Percentiles rank a stretch among this genome's conserved stretches.
These are phyloP conservation scores for Solanum raphanifolium DNA, from an alignment of 257 asterid species.

Conservation along the genomic window DNA sequence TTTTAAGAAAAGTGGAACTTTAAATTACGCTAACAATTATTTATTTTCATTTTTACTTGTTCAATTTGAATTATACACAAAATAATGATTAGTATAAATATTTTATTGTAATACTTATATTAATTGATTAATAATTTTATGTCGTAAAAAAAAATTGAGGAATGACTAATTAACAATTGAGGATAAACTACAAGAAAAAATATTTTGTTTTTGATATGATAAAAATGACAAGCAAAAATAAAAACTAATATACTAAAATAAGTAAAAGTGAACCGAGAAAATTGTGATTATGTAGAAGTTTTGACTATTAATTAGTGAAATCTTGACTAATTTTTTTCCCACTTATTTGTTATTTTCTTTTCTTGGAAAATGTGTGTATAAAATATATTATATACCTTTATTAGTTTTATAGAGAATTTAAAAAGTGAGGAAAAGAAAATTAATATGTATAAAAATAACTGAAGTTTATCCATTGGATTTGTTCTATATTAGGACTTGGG, in stretches of 20 bases:
- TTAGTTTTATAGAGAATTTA: background rate
- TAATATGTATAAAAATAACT: background rate
- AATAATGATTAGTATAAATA: no score
- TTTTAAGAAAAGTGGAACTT: background rate
- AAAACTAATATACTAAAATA: no score
- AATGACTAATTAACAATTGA: no score
- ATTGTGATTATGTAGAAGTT: background rate
- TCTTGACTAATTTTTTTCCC: background rate
- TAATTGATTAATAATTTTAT: no score
- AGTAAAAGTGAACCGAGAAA: background rate
- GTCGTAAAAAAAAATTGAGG: no score
- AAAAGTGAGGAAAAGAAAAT: background rate
- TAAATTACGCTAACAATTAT: no score
- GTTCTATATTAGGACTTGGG: background rate
- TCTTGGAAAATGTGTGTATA: background rate
- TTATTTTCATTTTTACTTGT: no score
- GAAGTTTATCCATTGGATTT: background rate
- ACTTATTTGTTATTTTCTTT: background rate
- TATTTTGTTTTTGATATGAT: no score
- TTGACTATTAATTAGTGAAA: background rate
- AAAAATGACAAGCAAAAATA: no score
- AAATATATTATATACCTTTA: background rate
- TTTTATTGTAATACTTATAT: no score
- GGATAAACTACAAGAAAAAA: no score
- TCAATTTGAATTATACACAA: no score